Evolutionary conservation across 108 stramenopile genomes (phyloP).

Genomic region (Fragilaria crotonensis): DNA sequence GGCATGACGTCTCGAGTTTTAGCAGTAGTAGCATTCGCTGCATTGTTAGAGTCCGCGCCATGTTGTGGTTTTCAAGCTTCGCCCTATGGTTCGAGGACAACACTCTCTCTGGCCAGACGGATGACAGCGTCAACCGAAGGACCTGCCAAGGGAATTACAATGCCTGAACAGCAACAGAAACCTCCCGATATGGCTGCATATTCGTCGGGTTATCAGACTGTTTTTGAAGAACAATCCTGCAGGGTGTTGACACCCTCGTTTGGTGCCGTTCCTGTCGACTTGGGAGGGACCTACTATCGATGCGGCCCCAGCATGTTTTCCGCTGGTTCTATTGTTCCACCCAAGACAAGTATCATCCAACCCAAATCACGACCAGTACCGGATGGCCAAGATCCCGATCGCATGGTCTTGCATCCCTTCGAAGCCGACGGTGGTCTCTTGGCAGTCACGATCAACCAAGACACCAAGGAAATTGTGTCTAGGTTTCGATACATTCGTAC

Average conservation of each 20-base stretch:
- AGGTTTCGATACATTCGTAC: constrained; percentile 73
- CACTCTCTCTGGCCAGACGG: too few relatives aligned
- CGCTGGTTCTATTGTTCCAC: constrained; percentile 75
- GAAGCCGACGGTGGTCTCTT: constrained; percentile 78
- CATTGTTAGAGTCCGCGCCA: too few relatives aligned
- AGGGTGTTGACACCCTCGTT: constrained; percentile 23
- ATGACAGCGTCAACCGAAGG: too few relatives aligned
- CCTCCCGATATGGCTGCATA: constrained; percentile 61
- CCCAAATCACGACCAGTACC: constrained; percentile 71
- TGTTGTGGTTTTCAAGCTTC: too few relatives aligned
- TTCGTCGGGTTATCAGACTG: constrained; percentile 66
- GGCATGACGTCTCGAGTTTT: too few relatives aligned
- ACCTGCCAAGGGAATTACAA: too few relatives aligned
- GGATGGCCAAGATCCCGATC: constrained; percentile 54
- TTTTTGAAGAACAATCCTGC: constrained; percentile 58
- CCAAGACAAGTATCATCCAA: constrained; percentile 70
- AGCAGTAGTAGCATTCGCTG: too few relatives aligned
- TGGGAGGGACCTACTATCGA: constrained; percentile 71
- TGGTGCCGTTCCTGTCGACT: constrained; percentile 56
- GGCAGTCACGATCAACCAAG: constrained; percentile 68
- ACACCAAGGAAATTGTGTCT: constrained; percentile 22
- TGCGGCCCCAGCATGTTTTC: constrained; percentile 84
- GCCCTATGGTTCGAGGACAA: too few relatives aligned
- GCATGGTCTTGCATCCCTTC: constrained; percentile 78
- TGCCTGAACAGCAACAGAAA: too few relatives aligned